Percentiles rank a stretch among this genome's conserved stretches.
phyloP scores from a whole-genome alignment of 2,329 filamentous ascomycete genomes.

The Ceratocystis smalleyi region DNA sequence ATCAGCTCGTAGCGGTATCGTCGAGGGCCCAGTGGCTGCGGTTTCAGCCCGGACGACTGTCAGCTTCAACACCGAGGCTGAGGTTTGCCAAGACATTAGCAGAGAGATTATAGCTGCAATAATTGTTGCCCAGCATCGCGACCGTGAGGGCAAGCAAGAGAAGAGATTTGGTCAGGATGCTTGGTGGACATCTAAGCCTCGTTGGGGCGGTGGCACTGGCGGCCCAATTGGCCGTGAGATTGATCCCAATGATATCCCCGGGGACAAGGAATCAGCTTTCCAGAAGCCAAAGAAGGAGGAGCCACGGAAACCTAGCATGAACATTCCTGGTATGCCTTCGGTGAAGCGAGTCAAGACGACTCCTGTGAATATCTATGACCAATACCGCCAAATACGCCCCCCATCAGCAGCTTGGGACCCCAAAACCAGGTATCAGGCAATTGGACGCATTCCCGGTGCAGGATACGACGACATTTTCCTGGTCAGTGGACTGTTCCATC shows the following conservation, averaged over 20 bases:
- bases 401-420: constrained; percentile 45
- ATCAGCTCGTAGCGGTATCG: constrained; percentile 40
- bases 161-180: constrained; percentile 40
- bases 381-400: constrained; percentile 45
- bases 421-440: constrained; percentile 41
- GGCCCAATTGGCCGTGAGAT: constrained; percentile 48
- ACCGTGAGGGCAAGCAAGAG: constrained; percentile 41
- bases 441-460: constrained; percentile 34
- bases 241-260: constrained; percentile 32
- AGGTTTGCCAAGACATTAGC: constrained; percentile 46
- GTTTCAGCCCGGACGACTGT: constrained; percentile 42
- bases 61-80: constrained; percentile 36
- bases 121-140: constrained; percentile 47
- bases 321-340: constrained; percentile 19
- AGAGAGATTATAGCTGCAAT: constrained; percentile 46
- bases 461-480: constrained; percentile 47
- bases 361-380: constrained; percentile 42
- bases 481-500: constrained; percentile 46
- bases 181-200: constrained; percentile 46
- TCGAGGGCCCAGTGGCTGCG: constrained; percentile 47
- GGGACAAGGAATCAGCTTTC: constrained; percentile 31
- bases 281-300: constrained; percentile 19
- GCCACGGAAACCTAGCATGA: constrained; percentile 13
- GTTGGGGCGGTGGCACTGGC: constrained; percentile 48
- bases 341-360: constrained; percentile 39